Base-by-base conservation (phyloP, 257 asterid genomes). In the Dorcoceras hygrometricum region DNA sequence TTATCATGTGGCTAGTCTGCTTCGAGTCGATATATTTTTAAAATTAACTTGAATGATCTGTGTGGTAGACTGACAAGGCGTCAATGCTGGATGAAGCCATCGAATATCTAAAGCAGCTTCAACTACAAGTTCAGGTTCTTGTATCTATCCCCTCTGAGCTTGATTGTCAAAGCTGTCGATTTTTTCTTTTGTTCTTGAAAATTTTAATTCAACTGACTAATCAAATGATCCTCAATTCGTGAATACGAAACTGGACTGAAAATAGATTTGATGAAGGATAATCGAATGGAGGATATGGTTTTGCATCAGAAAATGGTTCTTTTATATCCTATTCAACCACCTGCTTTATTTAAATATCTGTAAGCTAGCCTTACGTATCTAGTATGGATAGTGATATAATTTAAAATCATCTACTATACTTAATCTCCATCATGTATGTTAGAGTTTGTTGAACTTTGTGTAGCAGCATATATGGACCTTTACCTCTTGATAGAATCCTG, bases 11-110 rank as follows among this genome's bases (percentile, higher is more conserved):
- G 23, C 24, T 72, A 66, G 29, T 72, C 36, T 22, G 20, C 34
- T 8, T 66, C 57, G 50, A 23, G 57, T 57, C 32, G 55, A 73
- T 76, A 65, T 34, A 26, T 23, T 23, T 36, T 22, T 59, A n/a
- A 27, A 25, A 24, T 71, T 72, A 29, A 65, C 62, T 68, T n/a
- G 55, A 70, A 25, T 73, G 68, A 57, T 59, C 74, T 50, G 4
- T 76, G 27, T 78, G 68, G 39, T 71, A 94, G 99, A 88, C 97
- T 43, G 97, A 94, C 77, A 94, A 94, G 80, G 97, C 97, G 69
- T 94, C 99, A 5, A 90, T 94, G 97, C 74, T 94, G 87, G 97
- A 94, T 72, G 97, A 90, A 78, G 96, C 96, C 67, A 94, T 94
- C 68, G 99, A 90, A 74, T 90, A 94, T 78, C 86, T 94, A 72